Conservation (phyloP, 176 grass and related monocot genomes). For the Carex scoparia region DNA sequence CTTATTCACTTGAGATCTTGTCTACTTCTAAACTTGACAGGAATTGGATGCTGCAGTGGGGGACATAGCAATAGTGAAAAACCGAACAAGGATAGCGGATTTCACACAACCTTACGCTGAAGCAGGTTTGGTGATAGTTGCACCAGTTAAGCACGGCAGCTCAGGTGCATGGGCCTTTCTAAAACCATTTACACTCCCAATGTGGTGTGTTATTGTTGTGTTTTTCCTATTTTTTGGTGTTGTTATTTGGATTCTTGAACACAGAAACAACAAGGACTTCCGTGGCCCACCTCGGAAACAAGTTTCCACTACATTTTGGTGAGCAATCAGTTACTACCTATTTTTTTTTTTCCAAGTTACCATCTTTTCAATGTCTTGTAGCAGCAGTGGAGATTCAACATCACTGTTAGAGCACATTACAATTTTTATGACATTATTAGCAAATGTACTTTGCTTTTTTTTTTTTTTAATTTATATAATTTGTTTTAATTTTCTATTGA, state of each 20-base stretch:
- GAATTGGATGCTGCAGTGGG: slow-evolving; percentile 81
- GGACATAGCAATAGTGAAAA: slow-evolving; percentile 75
- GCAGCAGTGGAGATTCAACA: neutral
- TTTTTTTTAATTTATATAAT: neutral
- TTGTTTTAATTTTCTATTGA: neutral
- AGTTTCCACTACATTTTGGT: slow-evolving; percentile 68
- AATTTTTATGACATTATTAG: neutral
- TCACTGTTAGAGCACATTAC: neutral
- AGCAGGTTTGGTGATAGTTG: slow-evolving; percentile 72
- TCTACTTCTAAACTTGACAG: neutral
- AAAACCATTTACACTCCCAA: slow-evolving; percentile 69
- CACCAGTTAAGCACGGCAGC: slow-evolving; percentile 29
- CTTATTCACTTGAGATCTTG: neutral
- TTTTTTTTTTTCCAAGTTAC: neutral
- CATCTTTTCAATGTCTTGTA: slow-evolving; percentile 1
- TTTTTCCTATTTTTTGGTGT: slow-evolving; percentile 76
- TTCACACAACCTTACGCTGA: slow-evolving; percentile 73
- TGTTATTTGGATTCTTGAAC: slow-evolving; percentile 87
- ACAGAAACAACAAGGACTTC: slow-evolving; percentile 64
- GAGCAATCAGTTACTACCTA: slow-evolving; percentile 9
- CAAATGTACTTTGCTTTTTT: neutral
- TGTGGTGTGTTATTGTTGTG: slow-evolving; percentile 66
- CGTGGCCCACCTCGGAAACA: slow-evolving; percentile 53
- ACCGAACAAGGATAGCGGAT: slow-evolving; percentile 57
- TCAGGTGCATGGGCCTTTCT: slow-evolving; percentile 77